Evolutionary conservation across 2,329 filamentous ascomycete species (phyloP).

Genomic region (Talaromyces atroroseus): DNA sequence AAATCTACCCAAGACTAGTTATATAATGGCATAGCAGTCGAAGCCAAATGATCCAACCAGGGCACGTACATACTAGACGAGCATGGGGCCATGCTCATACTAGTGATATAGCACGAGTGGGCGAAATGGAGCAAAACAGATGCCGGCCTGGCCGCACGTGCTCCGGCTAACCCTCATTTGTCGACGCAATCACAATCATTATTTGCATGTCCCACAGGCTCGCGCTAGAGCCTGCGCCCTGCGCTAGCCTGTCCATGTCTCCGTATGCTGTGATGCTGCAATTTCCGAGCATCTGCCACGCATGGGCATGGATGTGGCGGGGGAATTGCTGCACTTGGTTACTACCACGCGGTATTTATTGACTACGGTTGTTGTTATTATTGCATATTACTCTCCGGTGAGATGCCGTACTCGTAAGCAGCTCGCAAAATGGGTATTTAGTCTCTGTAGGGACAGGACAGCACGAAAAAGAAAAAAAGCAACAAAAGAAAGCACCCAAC

Average conservation of each 20-base stretch:
- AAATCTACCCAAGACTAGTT: not conserved
- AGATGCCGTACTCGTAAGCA: not conserved
- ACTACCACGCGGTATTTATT: not conserved
- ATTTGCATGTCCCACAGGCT: no score
- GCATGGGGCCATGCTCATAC: not conserved
- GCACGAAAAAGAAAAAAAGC: not conserved
- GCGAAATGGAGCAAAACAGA: not conserved
- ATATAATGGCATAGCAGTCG: not conserved
- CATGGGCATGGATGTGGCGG: not conserved
- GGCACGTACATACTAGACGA: not conserved
- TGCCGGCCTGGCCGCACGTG: constrained; percentile 3
- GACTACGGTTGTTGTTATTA: not conserved
- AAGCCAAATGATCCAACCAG: constrained; percentile 5
- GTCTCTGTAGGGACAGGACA: not conserved
- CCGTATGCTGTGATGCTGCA: no score
- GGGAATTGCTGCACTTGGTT: not conserved
- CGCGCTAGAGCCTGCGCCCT: no score
- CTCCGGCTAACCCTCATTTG: not conserved
- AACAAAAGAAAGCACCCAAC: no score
- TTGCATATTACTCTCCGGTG: not conserved
- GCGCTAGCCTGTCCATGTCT: no score
- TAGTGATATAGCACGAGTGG: not conserved
- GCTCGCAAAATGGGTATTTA: constrained; percentile 9
- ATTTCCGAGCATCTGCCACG: no score
- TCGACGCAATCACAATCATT: no score